phyloP scores from a whole-genome alignment of 106 monocot genomes.

The Dendrobium officinale region DNA sequence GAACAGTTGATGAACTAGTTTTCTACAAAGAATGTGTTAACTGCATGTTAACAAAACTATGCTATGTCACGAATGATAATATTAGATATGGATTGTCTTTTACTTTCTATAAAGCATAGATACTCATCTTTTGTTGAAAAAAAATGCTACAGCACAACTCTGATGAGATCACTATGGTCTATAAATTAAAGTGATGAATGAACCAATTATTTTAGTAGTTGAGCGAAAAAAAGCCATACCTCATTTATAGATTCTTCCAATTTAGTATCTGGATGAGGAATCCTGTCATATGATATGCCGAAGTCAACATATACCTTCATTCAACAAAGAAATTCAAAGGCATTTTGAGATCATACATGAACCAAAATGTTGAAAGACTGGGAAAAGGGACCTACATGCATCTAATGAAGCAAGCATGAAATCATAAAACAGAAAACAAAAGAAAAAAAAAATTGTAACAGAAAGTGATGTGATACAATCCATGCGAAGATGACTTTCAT shows the following conservation, averaged over 20 bases:
- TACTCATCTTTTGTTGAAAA: not conserved
- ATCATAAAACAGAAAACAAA: not conserved
- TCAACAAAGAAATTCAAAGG: conserved; percentile 1
- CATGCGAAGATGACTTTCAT: no score
- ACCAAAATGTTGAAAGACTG: not conserved
- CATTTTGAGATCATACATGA: conserved; percentile 3
- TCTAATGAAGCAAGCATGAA: not conserved
- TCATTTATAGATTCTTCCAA: conserved; percentile 58
- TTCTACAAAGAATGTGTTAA: not conserved
- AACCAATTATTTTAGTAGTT: not conserved
- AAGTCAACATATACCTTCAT: conserved; percentile 73
- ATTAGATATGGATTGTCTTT: not conserved
- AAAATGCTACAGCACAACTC: not conserved
- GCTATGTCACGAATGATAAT: not conserved
- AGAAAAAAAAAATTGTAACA: not conserved
- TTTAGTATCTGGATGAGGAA: conserved; percentile 41
- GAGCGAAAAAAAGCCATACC: conserved; percentile 23
- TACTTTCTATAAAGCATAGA: not conserved
- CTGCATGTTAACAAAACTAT: not conserved
- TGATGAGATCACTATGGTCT: not conserved
- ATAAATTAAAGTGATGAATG: not conserved
- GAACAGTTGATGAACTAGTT: not conserved
- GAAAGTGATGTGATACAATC: no score
- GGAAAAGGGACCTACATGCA: not conserved
- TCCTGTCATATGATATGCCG: conserved; percentile 41